phyloP scores from a whole-genome alignment of 441 rosid genomes.

The Pelargonium myrrhifolium region DNA sequence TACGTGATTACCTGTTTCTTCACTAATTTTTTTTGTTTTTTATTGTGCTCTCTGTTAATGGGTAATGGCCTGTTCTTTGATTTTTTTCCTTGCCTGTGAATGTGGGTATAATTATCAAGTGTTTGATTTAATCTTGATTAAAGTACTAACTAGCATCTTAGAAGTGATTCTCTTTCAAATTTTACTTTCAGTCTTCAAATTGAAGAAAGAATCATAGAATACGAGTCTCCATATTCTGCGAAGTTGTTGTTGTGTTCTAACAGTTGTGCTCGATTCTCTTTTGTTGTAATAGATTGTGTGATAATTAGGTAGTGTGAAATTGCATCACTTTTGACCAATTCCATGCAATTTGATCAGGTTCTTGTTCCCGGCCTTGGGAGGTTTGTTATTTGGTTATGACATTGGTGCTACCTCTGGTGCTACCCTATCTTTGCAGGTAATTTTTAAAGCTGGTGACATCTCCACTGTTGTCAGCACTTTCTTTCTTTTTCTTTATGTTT shows the following conservation, averaged over 20 bases:
- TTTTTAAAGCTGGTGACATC: neutral
- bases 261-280: too few species aligned
- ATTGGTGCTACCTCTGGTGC: conserved; percentile 98
- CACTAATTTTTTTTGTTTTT: neutral
- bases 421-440: conserved; percentile 75
- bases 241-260: neutral
- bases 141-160: neutral
- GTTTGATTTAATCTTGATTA: neutral
- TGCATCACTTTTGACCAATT: neutral
- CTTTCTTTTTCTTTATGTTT: neutral
- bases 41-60: conserved; percentile 1
- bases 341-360: conserved; percentile 43
- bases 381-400: conserved; percentile 87
- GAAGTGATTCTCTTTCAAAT: neutral
- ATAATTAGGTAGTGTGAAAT: neutral
- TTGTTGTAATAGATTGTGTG: neutral
- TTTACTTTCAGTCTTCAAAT: neutral
- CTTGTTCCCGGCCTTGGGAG: conserved; percentile 88
- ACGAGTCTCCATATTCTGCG: neutral
- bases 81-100: neutral
- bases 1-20: conserved; percentile 28
- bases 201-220: neutral
- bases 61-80: neutral
- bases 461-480: too few species aligned
- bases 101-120: neutral